A percentile compares a stretch with the other conserved stretches of the same genome.
phyloP scores from a whole-genome alignment of 148 eudicot genomes.

The Rhododendron mucronatum region DNA sequence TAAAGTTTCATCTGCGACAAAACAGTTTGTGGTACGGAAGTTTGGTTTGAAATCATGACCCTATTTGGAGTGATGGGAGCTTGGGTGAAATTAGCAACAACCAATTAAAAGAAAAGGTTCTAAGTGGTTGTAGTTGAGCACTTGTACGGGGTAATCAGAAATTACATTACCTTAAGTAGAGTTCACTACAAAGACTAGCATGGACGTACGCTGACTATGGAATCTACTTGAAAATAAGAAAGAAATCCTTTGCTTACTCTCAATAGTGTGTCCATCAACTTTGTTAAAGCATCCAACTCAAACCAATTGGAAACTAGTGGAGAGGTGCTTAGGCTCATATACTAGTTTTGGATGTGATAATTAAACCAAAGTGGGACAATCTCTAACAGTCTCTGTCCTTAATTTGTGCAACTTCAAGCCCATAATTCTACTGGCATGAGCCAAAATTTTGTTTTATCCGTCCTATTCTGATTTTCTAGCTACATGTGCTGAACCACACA shows the following conservation, averaged over 20 bases:
- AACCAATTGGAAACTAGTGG: background rate
- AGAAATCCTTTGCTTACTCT: background rate
- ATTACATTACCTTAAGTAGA: background rate
- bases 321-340: background rate
- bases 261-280: background rate
- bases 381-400: background rate
- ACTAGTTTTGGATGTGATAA: background rate
- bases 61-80: constrained; percentile 1
- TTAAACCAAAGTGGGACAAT: background rate
- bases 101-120: background rate
- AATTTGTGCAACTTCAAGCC: background rate
- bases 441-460: background rate
- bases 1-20: background rate
- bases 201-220: background rate
- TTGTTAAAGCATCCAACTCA: background rate
- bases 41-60: background rate
- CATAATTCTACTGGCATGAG: background rate
- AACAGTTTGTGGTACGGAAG: background rate
- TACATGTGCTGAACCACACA: background rate
- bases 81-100: background rate
- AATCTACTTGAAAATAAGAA: background rate
- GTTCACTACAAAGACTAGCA: background rate
- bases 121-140: background rate
- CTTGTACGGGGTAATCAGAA: background rate
- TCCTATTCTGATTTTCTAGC: background rate